Evolutionary conservation across 2,329 filamentous ascomycete species (phyloP).

Genomic region (Pseudocercospora cruenta): DNA sequence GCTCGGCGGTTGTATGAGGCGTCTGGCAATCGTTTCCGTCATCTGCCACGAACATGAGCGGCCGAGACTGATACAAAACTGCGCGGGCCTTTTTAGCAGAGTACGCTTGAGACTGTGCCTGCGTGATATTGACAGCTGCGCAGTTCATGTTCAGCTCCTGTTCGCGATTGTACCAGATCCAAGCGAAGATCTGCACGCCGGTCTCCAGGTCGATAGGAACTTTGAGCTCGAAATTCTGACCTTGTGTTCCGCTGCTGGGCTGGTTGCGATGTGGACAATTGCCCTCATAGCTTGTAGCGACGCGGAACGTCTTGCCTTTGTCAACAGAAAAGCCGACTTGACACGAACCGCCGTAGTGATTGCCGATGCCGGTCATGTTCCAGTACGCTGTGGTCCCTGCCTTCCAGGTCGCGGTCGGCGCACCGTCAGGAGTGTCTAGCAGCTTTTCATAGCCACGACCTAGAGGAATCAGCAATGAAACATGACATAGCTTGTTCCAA

Average conservation of each 20-base stretch:
- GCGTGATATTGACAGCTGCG: slow-evolving; percentile 48
- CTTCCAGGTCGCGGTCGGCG: slow-evolving; percentile 48
- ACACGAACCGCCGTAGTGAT: slow-evolving; percentile 53
- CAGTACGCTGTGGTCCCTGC: slow-evolving; percentile 49
- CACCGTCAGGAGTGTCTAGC: slow-evolving; percentile 48
- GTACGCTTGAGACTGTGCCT: slow-evolving; percentile 6
- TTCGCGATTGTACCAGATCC: slow-evolving; percentile 55
- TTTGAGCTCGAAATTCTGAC: slow-evolving; percentile 51
- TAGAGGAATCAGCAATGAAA: neutral
- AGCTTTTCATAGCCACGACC: slow-evolving; percentile 48
- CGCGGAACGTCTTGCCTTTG: slow-evolving; percentile 49
- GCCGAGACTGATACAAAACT: slow-evolving; percentile 44
- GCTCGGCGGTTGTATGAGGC: slow-evolving; percentile 43
- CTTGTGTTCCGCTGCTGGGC: slow-evolving; percentile 40
- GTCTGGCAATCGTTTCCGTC: slow-evolving; percentile 46
- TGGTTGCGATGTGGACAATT: slow-evolving; percentile 50
- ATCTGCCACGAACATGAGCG: slow-evolving; percentile 47
- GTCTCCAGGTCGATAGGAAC: slow-evolving; percentile 48
- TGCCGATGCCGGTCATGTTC: slow-evolving; percentile 43
- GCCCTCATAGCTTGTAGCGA: slow-evolving; percentile 51
- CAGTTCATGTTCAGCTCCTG: slow-evolving; percentile 53
- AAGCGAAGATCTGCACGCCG: slow-evolving; percentile 50
- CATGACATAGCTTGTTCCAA: neutral
- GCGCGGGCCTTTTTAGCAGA: slow-evolving; percentile 14
- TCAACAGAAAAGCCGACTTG: slow-evolving; percentile 51